phyloP scores from a whole-genome alignment of 257 asterid genomes.

The Solanum lignicaule region DNA sequence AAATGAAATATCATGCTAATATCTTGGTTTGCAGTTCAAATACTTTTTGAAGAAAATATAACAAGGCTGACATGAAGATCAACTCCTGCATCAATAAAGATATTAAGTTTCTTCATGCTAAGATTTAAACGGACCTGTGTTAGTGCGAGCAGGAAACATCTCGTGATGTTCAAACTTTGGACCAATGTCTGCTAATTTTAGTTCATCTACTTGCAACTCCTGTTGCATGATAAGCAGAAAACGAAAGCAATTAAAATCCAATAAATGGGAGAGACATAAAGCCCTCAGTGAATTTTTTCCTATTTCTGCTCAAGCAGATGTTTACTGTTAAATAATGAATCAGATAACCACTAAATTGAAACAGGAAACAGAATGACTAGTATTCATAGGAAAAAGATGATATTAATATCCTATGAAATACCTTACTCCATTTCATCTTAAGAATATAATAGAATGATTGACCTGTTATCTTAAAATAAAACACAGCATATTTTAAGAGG shows the following conservation, averaged over 20 bases:
- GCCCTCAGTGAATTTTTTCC: neutral
- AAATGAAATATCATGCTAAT: neutral
- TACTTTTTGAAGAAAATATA: neutral
- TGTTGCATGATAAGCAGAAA: slow-evolving; percentile 14
- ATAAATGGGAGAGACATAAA: neutral
- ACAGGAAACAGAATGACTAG: neutral
- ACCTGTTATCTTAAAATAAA: neutral
- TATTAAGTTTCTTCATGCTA: neutral
- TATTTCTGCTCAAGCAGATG: neutral
- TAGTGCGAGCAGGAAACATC: slow-evolving; percentile 88
- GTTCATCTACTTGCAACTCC: slow-evolving; percentile 70
- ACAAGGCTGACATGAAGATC: slow-evolving; percentile 22
- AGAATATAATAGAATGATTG: neutral
- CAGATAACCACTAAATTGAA: neutral
- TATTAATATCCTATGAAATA: neutral
- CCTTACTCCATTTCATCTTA: neutral
- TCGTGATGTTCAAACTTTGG: slow-evolving; percentile 77
- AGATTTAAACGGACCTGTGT: slow-evolving; percentile 50
- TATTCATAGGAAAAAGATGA: neutral
- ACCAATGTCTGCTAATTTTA: slow-evolving; percentile 67
- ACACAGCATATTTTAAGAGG: neutral
- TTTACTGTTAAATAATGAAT: neutral
- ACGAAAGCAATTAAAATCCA: neutral
- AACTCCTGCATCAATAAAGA: neutral
- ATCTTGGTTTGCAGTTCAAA: neutral